phyloP scores from a whole-genome alignment of 495 filamentous ascomycete species.

The Opeltia flavorubescens region DNA sequence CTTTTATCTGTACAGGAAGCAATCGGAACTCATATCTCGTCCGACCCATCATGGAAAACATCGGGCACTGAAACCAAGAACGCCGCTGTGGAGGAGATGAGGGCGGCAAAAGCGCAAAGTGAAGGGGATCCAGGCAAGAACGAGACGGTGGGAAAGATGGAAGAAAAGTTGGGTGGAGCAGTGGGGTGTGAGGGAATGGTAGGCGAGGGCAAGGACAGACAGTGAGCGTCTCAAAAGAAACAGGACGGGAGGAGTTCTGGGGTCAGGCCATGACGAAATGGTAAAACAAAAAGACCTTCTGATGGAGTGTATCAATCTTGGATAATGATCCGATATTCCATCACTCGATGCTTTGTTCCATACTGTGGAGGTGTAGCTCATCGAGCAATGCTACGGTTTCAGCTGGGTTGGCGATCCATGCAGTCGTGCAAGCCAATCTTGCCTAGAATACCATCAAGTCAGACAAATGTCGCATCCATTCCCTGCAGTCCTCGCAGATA shows the following conservation, averaged over 20 bases:
- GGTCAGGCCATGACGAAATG: no score
- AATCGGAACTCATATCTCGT: slow-evolving; percentile 13
- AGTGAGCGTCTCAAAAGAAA: no score
- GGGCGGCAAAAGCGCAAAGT: slow-evolving; percentile 12
- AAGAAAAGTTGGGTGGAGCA: slow-evolving; percentile 11
- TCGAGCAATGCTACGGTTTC: slow-evolving; percentile 85
- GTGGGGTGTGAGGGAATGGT: slow-evolving; percentile 17
- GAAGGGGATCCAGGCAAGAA: slow-evolving; percentile 11
- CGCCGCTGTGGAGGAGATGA: slow-evolving; percentile 15
- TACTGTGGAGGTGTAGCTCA: slow-evolving; percentile 39
- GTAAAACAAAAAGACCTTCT: no score
- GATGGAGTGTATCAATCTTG: no score
- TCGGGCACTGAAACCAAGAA: slow-evolving; percentile 12
- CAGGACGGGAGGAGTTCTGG: no score
- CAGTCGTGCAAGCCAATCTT: slow-evolving; percentile 49
- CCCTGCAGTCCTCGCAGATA: not conserved
- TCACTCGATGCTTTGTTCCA: not conserved
- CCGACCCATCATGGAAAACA: slow-evolving; percentile 9
- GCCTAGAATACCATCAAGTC: slow-evolving; percentile 27
- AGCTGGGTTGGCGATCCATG: slow-evolving; percentile 84
- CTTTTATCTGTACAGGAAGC: slow-evolving; percentile 5
- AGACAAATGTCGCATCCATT: not conserved
- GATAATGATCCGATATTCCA: no score
- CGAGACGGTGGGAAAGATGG: slow-evolving; percentile 11
- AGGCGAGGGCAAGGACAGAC: slow-evolving; percentile 13